Evolutionary conservation across 108 stramenopile species (phyloP), one percentile per base, ranked within the genome.

Genomic region (Mediolabrus comicus): DNA sequence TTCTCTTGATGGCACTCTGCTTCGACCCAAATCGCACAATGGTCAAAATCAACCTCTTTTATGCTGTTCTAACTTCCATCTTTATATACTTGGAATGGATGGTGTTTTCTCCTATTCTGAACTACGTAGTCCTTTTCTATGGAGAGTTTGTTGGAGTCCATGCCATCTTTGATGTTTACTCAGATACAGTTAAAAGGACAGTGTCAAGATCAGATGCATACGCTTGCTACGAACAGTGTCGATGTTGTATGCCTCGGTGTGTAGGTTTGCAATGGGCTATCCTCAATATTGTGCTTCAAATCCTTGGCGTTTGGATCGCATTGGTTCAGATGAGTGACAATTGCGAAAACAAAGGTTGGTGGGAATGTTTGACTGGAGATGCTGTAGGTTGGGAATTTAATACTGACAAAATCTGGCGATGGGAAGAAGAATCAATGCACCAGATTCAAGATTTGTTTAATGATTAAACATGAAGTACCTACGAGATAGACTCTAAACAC

Each of bases 301-400:
- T 80, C 25, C 55, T 65, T 25, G 79, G 79, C 13, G 69, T 65
- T 59, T 80, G 69, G 74, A 56, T 80, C 17, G 79, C 79, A 14
- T 38, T 80, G 31, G 57, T 67, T 29, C 74, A 75, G 34, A 41
- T 80, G 74, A 68, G 83, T 68, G 79, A 90, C 14, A 84, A 87
- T 57, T 94, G 92, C 59, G 38, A 86, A 59, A 80, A 89, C 46
- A 43, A 67, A 69, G 79, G 77, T 24, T 92, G 87, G 87, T 57
- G 82, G 27, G 82, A 85, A 59, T 92, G 92, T 56, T 32, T 87
- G 35, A 78, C 71, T 61, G 64, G 64, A 30, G 62, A 72, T 54
- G 32, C 27, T 4, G n/a, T 3, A n/a, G n/a, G n/a, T 28, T 62
- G 39, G 61, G 32, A 53, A 25, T 34, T 43, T n/a, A 43, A 57